Base-by-base conservation (phyloP, 2,329 filamentous ascomycete species). In the Verticillium nubilum region DNA sequence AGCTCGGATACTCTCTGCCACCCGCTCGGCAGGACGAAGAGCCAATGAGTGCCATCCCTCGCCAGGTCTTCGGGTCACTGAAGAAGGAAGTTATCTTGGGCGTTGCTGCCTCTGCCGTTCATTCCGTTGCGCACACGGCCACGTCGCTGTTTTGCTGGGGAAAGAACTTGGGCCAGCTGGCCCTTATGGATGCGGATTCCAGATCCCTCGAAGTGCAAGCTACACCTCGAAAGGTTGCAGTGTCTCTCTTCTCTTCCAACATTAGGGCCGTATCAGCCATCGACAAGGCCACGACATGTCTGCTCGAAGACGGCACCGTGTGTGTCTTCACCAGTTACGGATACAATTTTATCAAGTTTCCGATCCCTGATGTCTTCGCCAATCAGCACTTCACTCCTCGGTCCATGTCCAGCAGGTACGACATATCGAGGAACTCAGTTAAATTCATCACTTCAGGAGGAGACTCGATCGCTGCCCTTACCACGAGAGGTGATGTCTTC, bases 241-340 rank as follows among this genome's bases (percentile, higher is more conserved):
- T 92, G 0, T 95, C 92, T 0, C 80, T 96, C 1, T 90, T 95
- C 68, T 82, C 82, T 12, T 85, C 86, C 3, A 85, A 72, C 0
- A 97, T 99, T 57, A 78, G 83, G 27, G 90, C 89, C 71, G 91
- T 95, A 0, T 90, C 91, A 0, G 94, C 93, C 3, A 97, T 96
- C 60, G 94, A 98, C 69, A 88, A 88, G 65, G 95, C 95, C 6
- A 97, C 95, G 0, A 88, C 89, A 1, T 89, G 92, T 63, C 76
- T 99, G 28, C 82, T 99, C 3, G 89, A 92, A 55, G 96, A 92
- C 66, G 87, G 90, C 65, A 92, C 92, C 23, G 92, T 98, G 10
- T 96, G 90, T 81, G 88, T 99, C 0, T 97, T 99, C 67, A 94
- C 92, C 1, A 96, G 96, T 65, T 98, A 96, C 68, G 94, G 94